These are phyloP conservation scores for Phytophthora constricta DNA, from an alignment of 352 stramenopile species.

Conservation along the genomic window DNA sequence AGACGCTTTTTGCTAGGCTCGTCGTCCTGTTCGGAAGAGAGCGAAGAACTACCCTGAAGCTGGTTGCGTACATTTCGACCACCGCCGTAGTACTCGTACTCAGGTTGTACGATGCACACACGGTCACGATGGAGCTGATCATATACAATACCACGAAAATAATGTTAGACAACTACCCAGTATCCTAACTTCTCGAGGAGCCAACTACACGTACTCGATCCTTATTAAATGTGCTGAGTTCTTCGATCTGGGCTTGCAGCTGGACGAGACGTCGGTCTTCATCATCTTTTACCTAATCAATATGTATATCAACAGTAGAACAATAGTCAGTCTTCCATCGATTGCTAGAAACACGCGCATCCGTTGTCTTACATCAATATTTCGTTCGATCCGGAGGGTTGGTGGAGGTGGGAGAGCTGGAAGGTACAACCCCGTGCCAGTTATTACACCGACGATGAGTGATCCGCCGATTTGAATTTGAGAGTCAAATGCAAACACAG, in stretches of 20 bases:
- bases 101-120: constrained; percentile 65
- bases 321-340: background rate
- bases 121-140: constrained; percentile 69
- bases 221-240: constrained; percentile 83
- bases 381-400: constrained; percentile 93
- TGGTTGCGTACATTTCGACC: constrained; percentile 39
- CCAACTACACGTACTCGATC: constrained; percentile 54
- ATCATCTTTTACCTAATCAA: constrained; percentile 88
- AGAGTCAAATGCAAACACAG: constrained; percentile 94
- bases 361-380: constrained; percentile 85
- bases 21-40: constrained; percentile 44
- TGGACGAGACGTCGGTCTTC: constrained; percentile 94
- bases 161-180: background rate
- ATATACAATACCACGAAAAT: constrained; percentile 4
- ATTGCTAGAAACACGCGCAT: background rate
- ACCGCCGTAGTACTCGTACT: constrained; percentile 57
- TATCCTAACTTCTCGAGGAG: background rate
- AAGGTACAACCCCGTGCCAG: constrained; percentile 92
- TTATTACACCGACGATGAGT: constrained; percentile 91
- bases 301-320: background rate
- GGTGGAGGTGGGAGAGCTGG: constrained; percentile 95
- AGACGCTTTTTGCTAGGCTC: constrained; percentile 53
- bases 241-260: constrained; percentile 94
- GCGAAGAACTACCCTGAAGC: constrained; percentile 28
- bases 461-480: constrained; percentile 92